Evolutionary conservation across 345 rosid species (phyloP), one percentile per base, ranked within the genome.

Genomic region (Aethionema arabicum): DNA sequence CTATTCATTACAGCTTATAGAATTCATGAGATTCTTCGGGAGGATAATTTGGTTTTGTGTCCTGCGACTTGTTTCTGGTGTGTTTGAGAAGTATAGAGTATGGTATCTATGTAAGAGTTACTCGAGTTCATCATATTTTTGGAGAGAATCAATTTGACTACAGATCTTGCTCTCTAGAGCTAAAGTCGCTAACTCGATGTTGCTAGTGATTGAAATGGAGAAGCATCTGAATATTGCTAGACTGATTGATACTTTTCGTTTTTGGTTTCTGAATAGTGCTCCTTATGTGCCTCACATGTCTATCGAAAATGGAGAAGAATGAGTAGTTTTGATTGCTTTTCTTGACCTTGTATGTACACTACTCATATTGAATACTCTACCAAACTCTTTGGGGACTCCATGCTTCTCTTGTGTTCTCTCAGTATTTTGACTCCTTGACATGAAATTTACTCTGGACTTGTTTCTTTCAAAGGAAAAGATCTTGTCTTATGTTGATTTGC

Each of bases 401-500:
- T 21, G 1, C 27, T 21, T 21, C 27, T 21, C 27, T 21, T 2
- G 27, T 21, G 27, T 21, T 21, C 27, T 21, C 27, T 21, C n/a
- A n/a, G 27, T 21, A 21, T 21, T 21, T 21, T 21, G 27, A 21
- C 27, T 21, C 27, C 27, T 21, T 21, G 27, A 1, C 27, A 21
- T 21, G 27, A 40, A 8, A 12, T 31, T 31, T 13, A 4, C 13
- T 29, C 9, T 51, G 13, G 38, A 12, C 46, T 69, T 38, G 44
- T 38, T 15, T 48, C 11, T 30, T 11, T 38, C 13, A 14, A 38
- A 47, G 27, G 10, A 31, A n/a, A 31, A 15, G 15, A 30, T 45
- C 13, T 47, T 63, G 38, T 12, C 14, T 69, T 13, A 44, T 31
- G 57, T 46, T 62, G 15, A 54, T 21, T 52, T 69, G 40, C 29